Conservation (phyloP, 768 basidiomycete genomes). For the Pseudohyphozyma bogoriensis region DNA sequence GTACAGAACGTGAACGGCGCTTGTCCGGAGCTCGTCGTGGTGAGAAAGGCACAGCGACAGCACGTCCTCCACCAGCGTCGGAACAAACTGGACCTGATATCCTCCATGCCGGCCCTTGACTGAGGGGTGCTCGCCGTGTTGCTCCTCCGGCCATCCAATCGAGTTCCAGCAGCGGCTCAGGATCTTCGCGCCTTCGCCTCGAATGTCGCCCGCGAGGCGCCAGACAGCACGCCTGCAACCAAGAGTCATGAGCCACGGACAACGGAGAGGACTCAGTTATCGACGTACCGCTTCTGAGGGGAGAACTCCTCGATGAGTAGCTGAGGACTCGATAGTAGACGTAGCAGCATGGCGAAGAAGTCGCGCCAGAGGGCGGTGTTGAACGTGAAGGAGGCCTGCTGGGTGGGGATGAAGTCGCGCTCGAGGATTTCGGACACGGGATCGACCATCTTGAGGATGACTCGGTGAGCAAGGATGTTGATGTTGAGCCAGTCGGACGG, state of each 20-base stretch:
- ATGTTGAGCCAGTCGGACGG: conserved; percentile 85
- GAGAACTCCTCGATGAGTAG: conserved; percentile 89
- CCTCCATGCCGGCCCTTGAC: conserved; percentile 44
- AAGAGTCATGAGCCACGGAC: neutral
- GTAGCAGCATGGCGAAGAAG: conserved; percentile 68
- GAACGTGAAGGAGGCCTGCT: conserved; percentile 56
- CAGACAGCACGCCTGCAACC: conserved; percentile 64
- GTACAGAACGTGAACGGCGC: conserved; percentile 83
- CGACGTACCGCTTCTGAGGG: conserved; percentile 56
- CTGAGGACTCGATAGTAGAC: conserved; percentile 72
- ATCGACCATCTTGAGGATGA: conserved; percentile 78
- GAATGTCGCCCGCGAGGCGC: conserved; percentile 89
- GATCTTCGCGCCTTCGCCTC: conserved; percentile 78
- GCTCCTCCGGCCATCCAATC: conserved; percentile 51
- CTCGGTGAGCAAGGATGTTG: conserved; percentile 75
- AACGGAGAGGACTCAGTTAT: conserved; percentile 4
- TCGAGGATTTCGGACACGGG: conserved; percentile 67
- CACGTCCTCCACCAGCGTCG: conserved; percentile 65
- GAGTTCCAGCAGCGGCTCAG: conserved; percentile 74
- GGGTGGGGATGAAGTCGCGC: conserved; percentile 65
- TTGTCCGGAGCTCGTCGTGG: conserved; percentile 80
- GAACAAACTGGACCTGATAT: conserved; percentile 52
- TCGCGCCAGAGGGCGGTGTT: conserved; percentile 70
- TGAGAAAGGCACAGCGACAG: conserved; percentile 88
- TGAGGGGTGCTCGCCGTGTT: conserved; percentile 1